Evolutionary conservation across 768 basidiomycete genomes (phyloP), one percentile per base, ranked within the genome.

Genomic region (Serendipita sp.): DNA sequence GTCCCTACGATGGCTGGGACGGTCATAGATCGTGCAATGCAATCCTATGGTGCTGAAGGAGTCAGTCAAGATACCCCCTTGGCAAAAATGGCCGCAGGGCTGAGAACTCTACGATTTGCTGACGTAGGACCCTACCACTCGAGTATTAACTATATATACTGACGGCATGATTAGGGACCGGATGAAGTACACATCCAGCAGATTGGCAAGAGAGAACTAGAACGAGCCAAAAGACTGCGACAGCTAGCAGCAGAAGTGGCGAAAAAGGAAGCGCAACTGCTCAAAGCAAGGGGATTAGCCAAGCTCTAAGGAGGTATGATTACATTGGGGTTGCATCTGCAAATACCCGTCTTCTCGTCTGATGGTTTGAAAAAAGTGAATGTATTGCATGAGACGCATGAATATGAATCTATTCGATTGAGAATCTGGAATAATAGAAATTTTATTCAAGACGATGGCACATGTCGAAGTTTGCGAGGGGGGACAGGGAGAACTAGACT

Each of bases 21-120:
- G 28, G 88, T 99, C 53, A 80, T 98, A 45, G 96, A 99, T 75
- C 86, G 92, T n/a, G 88, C 92, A 1, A 97, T 98, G 62, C 96
- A 99, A 77, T 79, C 89, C 0, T 92, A 88, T 70, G 96, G 96
- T 63, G 96, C 93, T n/a, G 95, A 97, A 74, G 96, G 96, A 38
- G 76, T 99, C 51, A 89, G 82, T 28, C 92, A 96, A 75, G 95
- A 98, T 70, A 86, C 86, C 41, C 82, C 83, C 24, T 81, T 99
- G 38, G 92, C 95, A 0, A 71, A 74, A 60, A 79, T 81, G 66
- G 97, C 84, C 79, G 88, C 91, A 32, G 81, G 81, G 7, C 73
- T 97, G 68, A 81, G 96, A 64, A 96, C 94, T 0, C 80, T 99
- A 28, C 84, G 95, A 35, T 80, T 91, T 69, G 90, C 90, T 65